phyloP scores from a whole-genome alignment of 768 basidiomycete genomes.

The Mycena latifolia region DNA sequence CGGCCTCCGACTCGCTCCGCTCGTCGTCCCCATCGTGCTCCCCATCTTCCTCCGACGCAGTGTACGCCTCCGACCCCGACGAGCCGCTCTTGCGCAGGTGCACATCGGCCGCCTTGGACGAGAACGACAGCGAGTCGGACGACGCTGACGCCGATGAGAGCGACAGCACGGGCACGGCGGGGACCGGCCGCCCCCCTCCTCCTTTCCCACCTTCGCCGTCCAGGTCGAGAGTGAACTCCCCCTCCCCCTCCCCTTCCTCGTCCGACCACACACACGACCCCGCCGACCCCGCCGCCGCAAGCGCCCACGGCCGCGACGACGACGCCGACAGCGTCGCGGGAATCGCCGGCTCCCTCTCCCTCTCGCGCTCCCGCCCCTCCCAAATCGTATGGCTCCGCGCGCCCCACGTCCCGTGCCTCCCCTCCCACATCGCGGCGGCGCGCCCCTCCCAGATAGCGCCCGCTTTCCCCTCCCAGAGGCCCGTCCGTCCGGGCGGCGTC shows the following conservation, averaged over 20 bases:
- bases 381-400: not conserved
- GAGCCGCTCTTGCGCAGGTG: not conserved
- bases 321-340: conserved; percentile 31
- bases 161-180: too few species aligned
- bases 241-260: too few species aligned
- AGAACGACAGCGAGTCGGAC: conserved; percentile 22
- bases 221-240: too few species aligned
- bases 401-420: not conserved
- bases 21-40: conserved; percentile 16
- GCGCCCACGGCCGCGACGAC: conserved; percentile 34
- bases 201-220: not conserved
- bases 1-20: not conserved
- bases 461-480: not conserved
- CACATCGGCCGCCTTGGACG: conserved; percentile 2
- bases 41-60: too few species aligned
- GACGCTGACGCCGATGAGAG: conserved; percentile 4
- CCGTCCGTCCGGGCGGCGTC: conserved; percentile 21
- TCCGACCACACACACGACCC: conserved; percentile 21
- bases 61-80: not conserved
- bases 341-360: conserved; percentile 21
- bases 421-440: conserved; percentile 12
- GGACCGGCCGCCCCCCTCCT: not conserved
- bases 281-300: conserved; percentile 21
- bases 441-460: conserved; percentile 11
- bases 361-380: conserved; percentile 3